A percentile compares a stretch with the other conserved stretches of the same genome.
These are phyloP conservation scores for Naganishia sp. DNA, from an alignment of 1,284 basidiomycete genomes.

Conservation along the genomic window DNA sequence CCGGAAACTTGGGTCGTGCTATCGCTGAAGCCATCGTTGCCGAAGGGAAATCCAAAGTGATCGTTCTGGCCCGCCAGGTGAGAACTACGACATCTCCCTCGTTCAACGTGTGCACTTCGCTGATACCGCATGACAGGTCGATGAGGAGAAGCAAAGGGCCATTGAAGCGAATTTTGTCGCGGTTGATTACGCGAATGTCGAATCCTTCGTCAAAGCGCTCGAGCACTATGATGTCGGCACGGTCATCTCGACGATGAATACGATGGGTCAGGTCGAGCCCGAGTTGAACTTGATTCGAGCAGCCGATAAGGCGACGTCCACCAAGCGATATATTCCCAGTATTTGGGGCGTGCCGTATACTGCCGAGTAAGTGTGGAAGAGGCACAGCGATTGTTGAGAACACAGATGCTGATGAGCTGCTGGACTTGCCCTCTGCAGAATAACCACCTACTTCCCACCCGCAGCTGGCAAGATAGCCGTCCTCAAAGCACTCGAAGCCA, in stretches of 20 bases:
- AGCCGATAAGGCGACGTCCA: background rate
- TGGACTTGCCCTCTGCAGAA: no score
- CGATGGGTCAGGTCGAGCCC: background rate
- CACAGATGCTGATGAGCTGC: no score
- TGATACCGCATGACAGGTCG: background rate
- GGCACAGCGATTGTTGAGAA: no score
- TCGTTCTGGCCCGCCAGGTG: background rate
- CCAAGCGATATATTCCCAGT: slow-evolving; percentile 1
- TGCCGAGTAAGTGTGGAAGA: background rate
- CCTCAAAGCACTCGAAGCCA: background rate
- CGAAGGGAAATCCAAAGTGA: background rate
- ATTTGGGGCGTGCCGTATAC: slow-evolving; percentile 2
- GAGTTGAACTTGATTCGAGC: slow-evolving; percentile 6
- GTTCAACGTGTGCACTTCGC: background rate
- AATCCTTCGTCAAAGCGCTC: background rate
- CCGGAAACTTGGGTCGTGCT: slow-evolving; percentile 4
- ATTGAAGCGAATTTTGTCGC: background rate
- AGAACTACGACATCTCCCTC: background rate
- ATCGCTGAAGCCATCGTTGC: background rate
- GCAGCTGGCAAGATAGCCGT: background rate
- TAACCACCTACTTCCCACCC: background rate
- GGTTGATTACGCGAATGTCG: slow-evolving; percentile 1
- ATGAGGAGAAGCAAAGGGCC: slow-evolving; percentile 6
- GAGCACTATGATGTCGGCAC: slow-evolving; percentile 1
- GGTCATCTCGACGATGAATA: slow-evolving; percentile 9